phyloP scores from a whole-genome alignment of 2,329 filamentous ascomycete genomes.

The Monosporascus ibericus region DNA sequence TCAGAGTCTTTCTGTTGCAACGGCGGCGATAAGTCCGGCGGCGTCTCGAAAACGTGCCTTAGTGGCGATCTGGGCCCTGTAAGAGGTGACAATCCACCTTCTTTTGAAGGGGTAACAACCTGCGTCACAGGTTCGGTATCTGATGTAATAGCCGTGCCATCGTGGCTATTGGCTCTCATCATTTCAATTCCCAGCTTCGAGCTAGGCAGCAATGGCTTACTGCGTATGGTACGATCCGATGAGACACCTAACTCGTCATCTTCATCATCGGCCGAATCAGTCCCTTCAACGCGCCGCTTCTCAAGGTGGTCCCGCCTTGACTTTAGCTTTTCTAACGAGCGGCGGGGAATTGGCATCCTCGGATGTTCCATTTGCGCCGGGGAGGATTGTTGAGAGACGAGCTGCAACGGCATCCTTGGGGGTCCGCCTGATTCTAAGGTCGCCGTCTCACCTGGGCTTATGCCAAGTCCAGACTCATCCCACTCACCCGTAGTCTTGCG shows the following conservation, averaged over 20 bases:
- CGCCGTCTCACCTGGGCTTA: slow-evolving; percentile 55
- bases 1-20: slow-evolving; percentile 10
- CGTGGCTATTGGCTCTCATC: slow-evolving; percentile 94
- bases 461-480: slow-evolving; percentile 73
- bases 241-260: slow-evolving; percentile 77
- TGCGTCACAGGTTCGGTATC: slow-evolving; percentile 50
- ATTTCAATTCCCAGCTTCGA: slow-evolving; percentile 94
- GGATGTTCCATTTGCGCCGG: slow-evolving; percentile 53
- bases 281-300: slow-evolving; percentile 64
- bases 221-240: slow-evolving; percentile 35
- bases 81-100: slow-evolving; percentile 26
- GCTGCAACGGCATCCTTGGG: slow-evolving; percentile 42
- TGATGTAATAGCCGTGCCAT: slow-evolving; percentile 58
- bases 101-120: slow-evolving; percentile 43
- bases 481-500: slow-evolving; percentile 71
- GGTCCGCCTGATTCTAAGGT: slow-evolving; percentile 24
- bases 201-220: slow-evolving; percentile 58
- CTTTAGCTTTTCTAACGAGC: slow-evolving; percentile 67
- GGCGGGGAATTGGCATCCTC: slow-evolving; percentile 43
- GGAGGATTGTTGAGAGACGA: slow-evolving; percentile 58
- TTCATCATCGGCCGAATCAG: slow-evolving; percentile 88
- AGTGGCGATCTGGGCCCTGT: slow-evolving; percentile 13
- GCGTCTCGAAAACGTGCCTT: slow-evolving; percentile 17
- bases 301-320: slow-evolving; percentile 72
- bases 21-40: slow-evolving; percentile 22